These are phyloP conservation scores for Fusarium cicatricum DNA, from an alignment of 2,329 filamentous ascomycete species.

Conservation along the genomic window DNA sequence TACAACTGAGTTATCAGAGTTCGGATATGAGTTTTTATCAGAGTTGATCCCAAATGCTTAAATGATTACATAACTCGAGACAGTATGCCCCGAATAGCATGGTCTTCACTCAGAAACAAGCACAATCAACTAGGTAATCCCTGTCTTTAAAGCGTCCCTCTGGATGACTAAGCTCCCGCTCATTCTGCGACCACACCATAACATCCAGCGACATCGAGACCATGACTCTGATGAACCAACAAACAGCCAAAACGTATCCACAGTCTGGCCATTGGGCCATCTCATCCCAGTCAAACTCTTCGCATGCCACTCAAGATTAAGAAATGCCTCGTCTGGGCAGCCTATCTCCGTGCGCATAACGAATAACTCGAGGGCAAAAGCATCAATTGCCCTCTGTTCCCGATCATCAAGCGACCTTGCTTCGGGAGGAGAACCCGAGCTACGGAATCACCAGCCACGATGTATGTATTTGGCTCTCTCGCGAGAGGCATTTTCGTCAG, in stretches of 20 bases:
- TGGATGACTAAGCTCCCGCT: conserved; percentile 36
- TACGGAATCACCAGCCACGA: conserved; percentile 6
- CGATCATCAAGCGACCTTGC: not conserved
- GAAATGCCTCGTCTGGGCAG: conserved; percentile 18
- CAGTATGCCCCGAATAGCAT: not conserved
- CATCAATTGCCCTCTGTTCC: not conserved
- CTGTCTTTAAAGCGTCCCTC: not conserved
- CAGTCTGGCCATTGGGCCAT: conserved; percentile 40
- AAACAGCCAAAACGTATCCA: conserved; percentile 37
- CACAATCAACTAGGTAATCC: not conserved
- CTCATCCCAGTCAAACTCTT: conserved; percentile 31
- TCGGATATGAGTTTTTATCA: not conserved
- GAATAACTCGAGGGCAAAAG: not conserved
- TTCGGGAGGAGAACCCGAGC: not conserved
- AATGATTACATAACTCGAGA: no score
- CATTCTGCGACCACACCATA: conserved; percentile 37
- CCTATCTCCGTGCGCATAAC: not conserved
- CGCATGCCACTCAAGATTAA: conserved; percentile 15
- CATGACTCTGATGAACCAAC: conserved; percentile 35
- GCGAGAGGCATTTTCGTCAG: conserved; percentile 21
- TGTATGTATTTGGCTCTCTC: conserved; percentile 17
- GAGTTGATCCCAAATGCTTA: no score
- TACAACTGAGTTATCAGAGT: not conserved
- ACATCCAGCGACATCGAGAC: conserved; percentile 34
- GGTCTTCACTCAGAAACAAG: no score